Conservation (phyloP, 306 rosid genomes). For the Sechiopsis laciniata region DNA sequence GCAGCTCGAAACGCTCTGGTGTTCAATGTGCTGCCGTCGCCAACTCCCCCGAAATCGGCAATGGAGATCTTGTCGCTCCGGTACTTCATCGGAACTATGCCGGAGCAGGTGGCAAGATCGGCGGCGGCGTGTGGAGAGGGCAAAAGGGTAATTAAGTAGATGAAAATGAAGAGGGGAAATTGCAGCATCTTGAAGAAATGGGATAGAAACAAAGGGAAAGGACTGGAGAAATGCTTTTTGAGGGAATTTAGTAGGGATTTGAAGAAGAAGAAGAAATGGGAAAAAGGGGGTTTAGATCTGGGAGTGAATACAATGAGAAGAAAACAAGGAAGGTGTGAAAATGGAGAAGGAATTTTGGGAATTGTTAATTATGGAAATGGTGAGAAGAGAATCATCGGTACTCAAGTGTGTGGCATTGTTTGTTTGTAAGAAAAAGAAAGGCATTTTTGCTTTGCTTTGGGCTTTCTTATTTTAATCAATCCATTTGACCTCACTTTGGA, state of each 20-base stretch:
- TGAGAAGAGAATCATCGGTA: background rate
- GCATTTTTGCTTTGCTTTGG: background rate
- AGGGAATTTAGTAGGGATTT: background rate
- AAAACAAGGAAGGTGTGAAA: background rate
- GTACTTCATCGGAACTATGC: conserved; percentile 45
- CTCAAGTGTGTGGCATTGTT: background rate
- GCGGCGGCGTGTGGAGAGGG: conserved; percentile 22
- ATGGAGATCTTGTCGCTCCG: conserved; percentile 63
- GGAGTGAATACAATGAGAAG: conserved; percentile 8
- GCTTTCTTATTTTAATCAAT: too few species aligned
- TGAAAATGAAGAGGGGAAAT: conserved; percentile 21
- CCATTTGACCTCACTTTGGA: too few species aligned
- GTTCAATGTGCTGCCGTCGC: conserved; percentile 68
- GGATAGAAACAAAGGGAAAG: conserved; percentile 12
- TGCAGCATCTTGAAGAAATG: conserved; percentile 26
- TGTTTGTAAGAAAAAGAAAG: background rate
- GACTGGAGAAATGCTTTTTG: background rate
- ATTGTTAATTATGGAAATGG: background rate
- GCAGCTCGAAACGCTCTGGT: conserved; percentile 72
- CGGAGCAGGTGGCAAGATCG: conserved; percentile 50
- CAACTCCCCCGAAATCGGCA: conserved; percentile 62
- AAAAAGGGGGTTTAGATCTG: conserved; percentile 6
- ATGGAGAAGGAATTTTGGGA: background rate
- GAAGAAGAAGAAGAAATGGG: background rate
- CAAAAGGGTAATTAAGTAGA: conserved; percentile 23